Percentiles rank a stretch among this genome's conserved stretches.
These are phyloP conservation scores for Fusarium succisae DNA, from an alignment of 2,329 filamentous ascomycete species.

Conservation along the genomic window DNA sequence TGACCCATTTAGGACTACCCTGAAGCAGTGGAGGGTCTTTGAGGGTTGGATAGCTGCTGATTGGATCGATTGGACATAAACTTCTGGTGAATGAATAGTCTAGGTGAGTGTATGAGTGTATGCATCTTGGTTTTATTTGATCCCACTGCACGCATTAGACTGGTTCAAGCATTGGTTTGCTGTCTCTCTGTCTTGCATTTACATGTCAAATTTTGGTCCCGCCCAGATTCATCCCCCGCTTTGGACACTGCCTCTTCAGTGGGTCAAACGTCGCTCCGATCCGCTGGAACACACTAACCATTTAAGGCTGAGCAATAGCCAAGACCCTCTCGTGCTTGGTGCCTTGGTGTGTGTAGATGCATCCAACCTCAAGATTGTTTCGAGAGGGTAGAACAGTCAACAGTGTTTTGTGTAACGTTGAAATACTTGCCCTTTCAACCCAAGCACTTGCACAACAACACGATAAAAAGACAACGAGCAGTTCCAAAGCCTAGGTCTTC, in stretches of 20 bases:
- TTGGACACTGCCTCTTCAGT: constrained; percentile 24
- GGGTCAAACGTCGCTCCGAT: constrained; percentile 23
- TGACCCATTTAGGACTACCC: background rate
- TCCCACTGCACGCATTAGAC: background rate
- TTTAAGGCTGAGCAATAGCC: constrained; percentile 22
- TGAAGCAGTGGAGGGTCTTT: background rate
- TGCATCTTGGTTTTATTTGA: background rate
- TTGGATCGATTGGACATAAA: background rate
- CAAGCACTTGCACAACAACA: background rate
- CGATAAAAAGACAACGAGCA: background rate
- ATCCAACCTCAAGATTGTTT: background rate
- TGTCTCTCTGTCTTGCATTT: background rate
- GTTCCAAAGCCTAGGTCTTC: background rate
- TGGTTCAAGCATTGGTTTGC: background rate
- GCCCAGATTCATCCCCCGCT: background rate
- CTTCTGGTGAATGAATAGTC: background rate
- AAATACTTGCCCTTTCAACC: background rate
- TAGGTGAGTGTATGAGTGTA: background rate
- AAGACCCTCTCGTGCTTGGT: constrained; percentile 9
- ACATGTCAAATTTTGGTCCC: background rate
- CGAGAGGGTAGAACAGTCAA: background rate
- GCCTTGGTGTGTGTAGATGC: background rate
- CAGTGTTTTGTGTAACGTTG: background rate
- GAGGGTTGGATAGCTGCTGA: background rate
- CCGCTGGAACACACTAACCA: constrained; percentile 16